Conservation (phyloP, 2,329 filamentous ascomycete species). For the Rhynchosporium agropyri region DNA sequence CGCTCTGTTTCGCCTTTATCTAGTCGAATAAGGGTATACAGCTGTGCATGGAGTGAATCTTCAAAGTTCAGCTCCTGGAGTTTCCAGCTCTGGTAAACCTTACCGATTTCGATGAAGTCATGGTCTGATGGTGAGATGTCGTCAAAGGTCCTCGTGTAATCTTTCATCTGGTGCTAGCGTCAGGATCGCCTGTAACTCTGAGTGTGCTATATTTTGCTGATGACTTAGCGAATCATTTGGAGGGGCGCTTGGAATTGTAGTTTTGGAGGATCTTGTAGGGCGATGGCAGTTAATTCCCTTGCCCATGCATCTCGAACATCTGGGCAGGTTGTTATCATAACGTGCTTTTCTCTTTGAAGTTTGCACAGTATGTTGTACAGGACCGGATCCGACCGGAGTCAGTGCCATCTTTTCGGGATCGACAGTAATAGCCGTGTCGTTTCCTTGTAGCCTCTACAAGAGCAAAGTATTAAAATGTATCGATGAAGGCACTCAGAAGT, state of each 20-base stretch:
- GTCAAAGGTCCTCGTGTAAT: constrained; percentile 27
- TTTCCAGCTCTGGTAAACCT: constrained; percentile 32
- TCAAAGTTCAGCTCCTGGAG: constrained; percentile 32
- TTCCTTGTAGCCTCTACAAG: constrained; percentile 47
- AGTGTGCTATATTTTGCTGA: constrained; percentile 8
- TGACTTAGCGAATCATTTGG: constrained; percentile 21
- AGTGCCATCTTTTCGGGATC: constrained; percentile 42
- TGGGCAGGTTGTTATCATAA: constrained; percentile 45
- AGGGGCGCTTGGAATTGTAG: constrained; percentile 19
- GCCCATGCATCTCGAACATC: constrained; percentile 45
- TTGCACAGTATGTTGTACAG: constrained; percentile 44
- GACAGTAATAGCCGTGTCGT: constrained; percentile 51
- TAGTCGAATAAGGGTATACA: constrained; percentile 47
- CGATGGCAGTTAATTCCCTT: constrained; percentile 46
- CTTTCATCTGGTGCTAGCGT: constrained; percentile 22
- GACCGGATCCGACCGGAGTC: constrained; percentile 40
- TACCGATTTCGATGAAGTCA: constrained; percentile 26
- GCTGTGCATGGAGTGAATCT: constrained; percentile 31
- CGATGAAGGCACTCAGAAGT: too few relatives aligned
- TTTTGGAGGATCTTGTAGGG: constrained; percentile 33
- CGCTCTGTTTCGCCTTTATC: constrained; percentile 50
- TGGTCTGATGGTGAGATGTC: constrained; percentile 27
- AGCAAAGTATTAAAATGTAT: not conserved
- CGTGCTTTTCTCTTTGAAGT: constrained; percentile 42
- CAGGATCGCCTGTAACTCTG: constrained; percentile 14